These are phyloP conservation scores for Aspergillus ibericus DNA, from an alignment of 2,329 filamentous ascomycete species.

Conservation along the genomic window DNA sequence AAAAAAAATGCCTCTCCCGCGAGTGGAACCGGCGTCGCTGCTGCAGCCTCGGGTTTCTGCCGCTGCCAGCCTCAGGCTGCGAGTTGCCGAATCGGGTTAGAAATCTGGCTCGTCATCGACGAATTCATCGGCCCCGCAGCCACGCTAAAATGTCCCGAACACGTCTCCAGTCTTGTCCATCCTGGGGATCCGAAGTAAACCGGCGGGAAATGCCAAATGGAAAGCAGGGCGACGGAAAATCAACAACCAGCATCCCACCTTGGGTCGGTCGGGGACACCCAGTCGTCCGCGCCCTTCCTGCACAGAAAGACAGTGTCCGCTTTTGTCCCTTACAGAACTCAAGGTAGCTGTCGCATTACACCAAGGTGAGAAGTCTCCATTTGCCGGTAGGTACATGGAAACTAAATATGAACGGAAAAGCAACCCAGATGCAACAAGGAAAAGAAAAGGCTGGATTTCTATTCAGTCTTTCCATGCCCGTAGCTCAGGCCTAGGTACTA, in stretches of 20 bases:
- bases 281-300: conserved; percentile 5
- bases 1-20: conserved; percentile 37
- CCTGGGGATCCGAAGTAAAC: not conserved
- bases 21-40: conserved; percentile 35
- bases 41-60: conserved; percentile 27
- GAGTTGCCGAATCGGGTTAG: conserved; percentile 26
- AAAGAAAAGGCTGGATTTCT: conserved; percentile 10
- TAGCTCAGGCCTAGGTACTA: conserved; percentile 1
- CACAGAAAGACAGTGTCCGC: conserved; percentile 12
- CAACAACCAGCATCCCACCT: conserved; percentile 10
- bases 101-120: conserved; percentile 14
- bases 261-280: conserved; percentile 11
- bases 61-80: conserved; percentile 27
- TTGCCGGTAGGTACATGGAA: conserved; percentile 33
- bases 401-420: conserved; percentile 11
- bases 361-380: conserved; percentile 27
- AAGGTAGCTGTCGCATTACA: conserved; percentile 25
- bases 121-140: conserved; percentile 25
- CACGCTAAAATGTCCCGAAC: not conserved
- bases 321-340: conserved; percentile 20
- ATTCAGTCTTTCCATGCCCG: conserved; percentile 8
- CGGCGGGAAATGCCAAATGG: not conserved
- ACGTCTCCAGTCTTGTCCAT: not conserved
- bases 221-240: conserved; percentile 8
- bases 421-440: conserved; percentile 8